phyloP scores from a whole-genome alignment of 768 basidiomycete species.

The Hydnomerulius pinastri region DNA sequence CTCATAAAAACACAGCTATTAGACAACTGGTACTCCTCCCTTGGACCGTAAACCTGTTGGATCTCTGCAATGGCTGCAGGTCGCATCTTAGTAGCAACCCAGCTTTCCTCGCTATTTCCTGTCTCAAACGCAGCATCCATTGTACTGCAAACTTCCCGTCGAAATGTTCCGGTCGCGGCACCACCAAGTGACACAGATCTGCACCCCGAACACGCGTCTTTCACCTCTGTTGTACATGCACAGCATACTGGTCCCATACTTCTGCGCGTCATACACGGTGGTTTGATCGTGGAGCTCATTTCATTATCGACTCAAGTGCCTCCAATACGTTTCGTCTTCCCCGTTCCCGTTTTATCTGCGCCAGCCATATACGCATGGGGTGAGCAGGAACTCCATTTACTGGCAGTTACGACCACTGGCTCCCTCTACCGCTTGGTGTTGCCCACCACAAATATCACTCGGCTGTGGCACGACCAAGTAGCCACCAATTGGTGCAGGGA shows the following conservation, averaged over 20 bases:
- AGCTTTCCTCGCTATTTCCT: conserved; percentile 65
- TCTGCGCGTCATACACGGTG: conserved; percentile 72
- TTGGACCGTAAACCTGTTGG: background rate
- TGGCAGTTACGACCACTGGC: conserved; percentile 65
- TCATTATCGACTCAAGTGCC: conserved; percentile 67
- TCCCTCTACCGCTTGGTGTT: conserved; percentile 75
- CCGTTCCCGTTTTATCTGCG: conserved; percentile 61
- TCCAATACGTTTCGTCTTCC: conserved; percentile 79
- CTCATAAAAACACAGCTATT: background rate
- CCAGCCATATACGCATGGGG: conserved; percentile 62
- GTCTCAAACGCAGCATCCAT: conserved; percentile 50
- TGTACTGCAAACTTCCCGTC: conserved; percentile 60
- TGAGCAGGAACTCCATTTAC: conserved; percentile 59
- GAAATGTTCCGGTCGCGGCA: conserved; percentile 50
- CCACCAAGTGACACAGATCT: conserved; percentile 40
- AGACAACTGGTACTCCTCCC: background rate
- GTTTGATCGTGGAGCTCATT: conserved; percentile 71
- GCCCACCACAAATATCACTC: conserved; percentile 51
- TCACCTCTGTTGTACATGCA: conserved; percentile 58
- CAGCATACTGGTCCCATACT: conserved; percentile 65
- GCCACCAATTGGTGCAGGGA: conserved; percentile 64
- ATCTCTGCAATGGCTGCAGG: conserved; percentile 25
- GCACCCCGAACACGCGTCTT: conserved; percentile 73
- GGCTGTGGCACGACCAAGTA: conserved; percentile 59
- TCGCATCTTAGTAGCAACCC: conserved; percentile 52